Base-by-base conservation (phyloP, 345 rosid species). In the Rhodamnia rubescens region DNA sequence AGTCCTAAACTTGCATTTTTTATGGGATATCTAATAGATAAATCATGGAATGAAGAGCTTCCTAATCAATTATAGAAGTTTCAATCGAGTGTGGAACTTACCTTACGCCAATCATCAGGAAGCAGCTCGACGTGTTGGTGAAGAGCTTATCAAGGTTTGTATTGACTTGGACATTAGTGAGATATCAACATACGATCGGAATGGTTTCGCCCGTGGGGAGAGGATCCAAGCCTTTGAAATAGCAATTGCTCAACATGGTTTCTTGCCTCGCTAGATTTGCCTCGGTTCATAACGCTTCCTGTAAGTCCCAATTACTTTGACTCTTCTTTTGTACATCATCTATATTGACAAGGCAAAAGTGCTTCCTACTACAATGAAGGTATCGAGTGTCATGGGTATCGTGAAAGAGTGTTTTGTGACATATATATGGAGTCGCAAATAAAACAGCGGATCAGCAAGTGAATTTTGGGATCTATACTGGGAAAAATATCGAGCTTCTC, bases 181-280 rank as follows among this genome's bases (percentile, higher is more conserved):
- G 86, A 90, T 95, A 81, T 94, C 98, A 42, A 90, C 92, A 42
- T 95, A 97, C 81, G 98, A 97, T 89, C 90, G 95, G 89, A 97
- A 95, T 88, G 97, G 98, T 69, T 92, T 87, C 82, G 89, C 93
- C 54, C 89, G 92, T 2, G 93, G 96, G n/a, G 98, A 94, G 88
- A 93, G 95, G 90, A 92, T 97, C 88, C 90, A 91, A 78, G 96
- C 99, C 50, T 95, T 95, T 84, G 99, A 95, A 89, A 90, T 90
- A 29, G 95, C 96, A 54, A 90, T 97, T 61, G 89, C 92, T 58
- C 90, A 53, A 20, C 94, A 94, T 50, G 98, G 98, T 21, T 94
- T 97, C 88, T 89, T 97, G 89, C 93, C 94, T 10, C 86, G 90
- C 69, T 90, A 93, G 93, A 85, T 50, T 82, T 85, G 58, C 15